Conservation (phyloP, 192 early-diverging fungal species). For the Coemansia biformis region DNA sequence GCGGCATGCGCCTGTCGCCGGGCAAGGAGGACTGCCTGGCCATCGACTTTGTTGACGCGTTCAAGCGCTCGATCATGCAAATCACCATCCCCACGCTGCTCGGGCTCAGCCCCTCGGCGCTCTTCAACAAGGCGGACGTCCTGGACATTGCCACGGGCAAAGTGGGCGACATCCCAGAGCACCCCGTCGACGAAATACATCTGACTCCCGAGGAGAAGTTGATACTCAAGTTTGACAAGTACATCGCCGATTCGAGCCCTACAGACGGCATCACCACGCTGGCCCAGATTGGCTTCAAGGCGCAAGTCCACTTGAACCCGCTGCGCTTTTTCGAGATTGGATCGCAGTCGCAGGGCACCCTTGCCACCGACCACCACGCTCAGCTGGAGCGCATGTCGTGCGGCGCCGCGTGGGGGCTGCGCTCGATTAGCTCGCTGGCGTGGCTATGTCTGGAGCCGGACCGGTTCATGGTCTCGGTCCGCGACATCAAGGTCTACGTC, state of each 20-base stretch:
- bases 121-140: conserved; percentile 47
- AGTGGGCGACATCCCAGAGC: too few species aligned
- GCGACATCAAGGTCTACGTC: conserved; percentile 8
- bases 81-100: conserved; percentile 75
- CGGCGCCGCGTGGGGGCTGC: conserved; percentile 16
- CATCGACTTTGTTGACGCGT: conserved; percentile 81
- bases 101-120: conserved; percentile 61
- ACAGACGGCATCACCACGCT: conserved; percentile 13
- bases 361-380: neutral
- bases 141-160: conserved; percentile 4
- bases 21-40: conserved; percentile 75
- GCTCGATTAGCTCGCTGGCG: conserved; percentile 11
- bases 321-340: conserved; percentile 22
- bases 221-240: conserved; percentile 7
- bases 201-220: neutral
- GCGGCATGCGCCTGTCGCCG: conserved; percentile 67
- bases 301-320: conserved; percentile 24
- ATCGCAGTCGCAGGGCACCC: neutral
- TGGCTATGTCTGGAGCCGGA: conserved; percentile 30
- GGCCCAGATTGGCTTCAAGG: conserved; percentile 17
- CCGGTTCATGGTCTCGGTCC: conserved; percentile 11
- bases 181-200: neutral
- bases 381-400: conserved; percentile 15
- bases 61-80: conserved; percentile 44
- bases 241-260: neutral